Evolutionary conservation across 306 rosid genomes (phyloP).

Genomic region (Cicer chorassanicum): DNA sequence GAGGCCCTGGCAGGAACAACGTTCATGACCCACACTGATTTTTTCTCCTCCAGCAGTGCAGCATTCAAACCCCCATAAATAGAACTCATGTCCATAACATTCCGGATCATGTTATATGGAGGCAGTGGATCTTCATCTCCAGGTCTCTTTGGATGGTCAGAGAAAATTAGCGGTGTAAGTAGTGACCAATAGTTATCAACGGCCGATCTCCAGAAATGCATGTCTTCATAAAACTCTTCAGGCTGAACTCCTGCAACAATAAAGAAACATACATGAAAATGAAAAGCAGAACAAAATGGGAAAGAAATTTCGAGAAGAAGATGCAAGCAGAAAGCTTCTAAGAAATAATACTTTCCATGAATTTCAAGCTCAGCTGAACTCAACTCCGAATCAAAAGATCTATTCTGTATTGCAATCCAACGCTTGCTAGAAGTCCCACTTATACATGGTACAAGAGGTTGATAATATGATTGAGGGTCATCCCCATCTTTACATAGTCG

Average conservation of each 20-base stretch:
- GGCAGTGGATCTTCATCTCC: conserved; percentile 99
- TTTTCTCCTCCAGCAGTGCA: conserved; percentile 84
- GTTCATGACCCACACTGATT: conserved; percentile 97
- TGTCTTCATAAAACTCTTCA: conserved; percentile 82
- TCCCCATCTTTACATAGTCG: conserved; percentile 76
- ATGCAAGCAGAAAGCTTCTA: conserved; percentile 33
- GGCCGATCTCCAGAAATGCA: conserved; percentile 76
- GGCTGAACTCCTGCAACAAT: conserved; percentile 80
- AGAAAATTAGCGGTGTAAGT: conserved; percentile 94
- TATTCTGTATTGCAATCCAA: conserved; percentile 89
- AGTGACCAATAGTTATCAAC: conserved; percentile 87
- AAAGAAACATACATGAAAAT: conserved; percentile 46
- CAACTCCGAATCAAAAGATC: conserved; percentile 67
- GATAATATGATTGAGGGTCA: conserved; percentile 68
- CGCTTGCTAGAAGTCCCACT: conserved; percentile 82
- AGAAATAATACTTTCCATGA: conserved; percentile 81
- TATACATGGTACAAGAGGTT: conserved; percentile 80
- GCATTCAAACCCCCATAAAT: conserved; percentile 89
- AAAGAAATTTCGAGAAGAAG: conserved; percentile 16
- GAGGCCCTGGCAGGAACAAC: conserved; percentile 80
- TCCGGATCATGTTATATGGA: conserved; percentile 95
- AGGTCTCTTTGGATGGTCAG: conserved; percentile 99
- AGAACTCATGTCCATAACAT: conserved; percentile 96
- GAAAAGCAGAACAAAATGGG: conserved; percentile 30
- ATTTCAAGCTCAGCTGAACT: conserved; percentile 74